Evolutionary conservation across 2,329 filamentous ascomycete species (phyloP).

Genomic region (Nectriaceae sp.): DNA sequence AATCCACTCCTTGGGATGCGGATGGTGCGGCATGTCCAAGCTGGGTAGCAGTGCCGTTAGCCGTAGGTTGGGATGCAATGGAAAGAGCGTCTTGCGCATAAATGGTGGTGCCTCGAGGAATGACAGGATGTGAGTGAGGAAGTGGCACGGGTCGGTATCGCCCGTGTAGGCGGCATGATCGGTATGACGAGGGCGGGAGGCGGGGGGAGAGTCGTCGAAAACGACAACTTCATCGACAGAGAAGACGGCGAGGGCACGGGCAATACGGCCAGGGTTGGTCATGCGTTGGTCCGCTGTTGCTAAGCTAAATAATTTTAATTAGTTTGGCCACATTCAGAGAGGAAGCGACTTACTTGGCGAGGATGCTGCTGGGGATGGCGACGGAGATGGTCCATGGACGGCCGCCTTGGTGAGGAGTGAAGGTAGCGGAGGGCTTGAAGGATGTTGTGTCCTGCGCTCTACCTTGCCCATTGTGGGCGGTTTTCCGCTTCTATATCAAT

Average conservation of each 20-base stretch:
- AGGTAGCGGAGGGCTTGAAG: conserved; percentile 67
- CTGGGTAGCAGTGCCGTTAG: conserved; percentile 73
- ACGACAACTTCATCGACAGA: conserved; percentile 82
- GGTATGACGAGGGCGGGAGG: conserved; percentile 47
- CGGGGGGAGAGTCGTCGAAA: conserved; percentile 67
- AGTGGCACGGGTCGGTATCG: conserved; percentile 75
- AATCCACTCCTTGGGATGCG: conserved; percentile 75
- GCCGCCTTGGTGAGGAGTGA: conserved; percentile 62
- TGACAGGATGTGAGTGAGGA: conserved; percentile 74
- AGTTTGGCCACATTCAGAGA: not conserved
- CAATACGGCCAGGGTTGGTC: conserved; percentile 71
- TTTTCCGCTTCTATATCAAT: conserved; percentile 51
- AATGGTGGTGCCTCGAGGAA: conserved; percentile 86
- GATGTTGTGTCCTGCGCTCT: conserved; percentile 50
- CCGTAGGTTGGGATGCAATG: conserved; percentile 75
- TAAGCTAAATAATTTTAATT: conserved; percentile 49
- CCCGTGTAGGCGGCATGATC: conserved; percentile 63
- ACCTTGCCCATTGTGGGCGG: conserved; percentile 39
- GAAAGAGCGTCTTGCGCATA: conserved; percentile 74
- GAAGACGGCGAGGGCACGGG: conserved; percentile 80
- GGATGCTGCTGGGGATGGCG: conserved; percentile 76
- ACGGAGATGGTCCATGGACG: conserved; percentile 75
- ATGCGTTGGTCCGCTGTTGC: conserved; percentile 76
- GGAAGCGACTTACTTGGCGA: conserved; percentile 61
- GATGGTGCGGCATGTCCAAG: conserved; percentile 84